Percentiles rank a stretch among this genome's conserved stretches.
Evolutionary conservation across 805 yeast genomes (phyloP).

Genomic region (Schizosaccharomyces lindneri): DNA sequence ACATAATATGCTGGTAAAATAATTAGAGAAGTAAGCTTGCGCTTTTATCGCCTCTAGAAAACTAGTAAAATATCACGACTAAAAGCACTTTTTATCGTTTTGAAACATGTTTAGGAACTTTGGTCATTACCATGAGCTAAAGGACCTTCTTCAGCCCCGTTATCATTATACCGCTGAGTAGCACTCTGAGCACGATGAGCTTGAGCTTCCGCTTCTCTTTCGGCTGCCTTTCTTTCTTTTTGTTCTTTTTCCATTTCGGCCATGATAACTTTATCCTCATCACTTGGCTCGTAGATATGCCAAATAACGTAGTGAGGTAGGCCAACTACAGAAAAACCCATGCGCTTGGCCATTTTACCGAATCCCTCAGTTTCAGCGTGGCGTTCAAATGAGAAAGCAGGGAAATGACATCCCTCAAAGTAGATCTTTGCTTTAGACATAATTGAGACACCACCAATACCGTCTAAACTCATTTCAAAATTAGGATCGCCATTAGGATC

Average conservation of each 20-base stretch:
- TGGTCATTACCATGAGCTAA: neutral
- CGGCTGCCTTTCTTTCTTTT: slow-evolving; percentile 14
- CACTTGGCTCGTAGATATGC: slow-evolving; percentile 90
- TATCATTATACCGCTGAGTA: neutral
- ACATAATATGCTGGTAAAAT: no score
- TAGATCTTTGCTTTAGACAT: slow-evolving; percentile 70
- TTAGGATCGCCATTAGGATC: slow-evolving; percentile 90
- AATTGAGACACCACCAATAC: slow-evolving; percentile 93
- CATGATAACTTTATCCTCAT: slow-evolving; percentile 58
- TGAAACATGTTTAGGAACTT: neutral
- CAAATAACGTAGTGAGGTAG: slow-evolving; percentile 86
- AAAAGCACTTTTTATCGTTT: neutral
- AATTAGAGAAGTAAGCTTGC: no score
- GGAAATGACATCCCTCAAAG: slow-evolving; percentile 75
- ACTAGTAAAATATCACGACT: no score
- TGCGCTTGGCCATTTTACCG: slow-evolving; percentile 50
- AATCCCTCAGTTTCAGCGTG: slow-evolving; percentile 97
- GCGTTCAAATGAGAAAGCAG: slow-evolving; percentile 83
- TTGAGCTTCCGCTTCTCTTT: slow-evolving; percentile 8
- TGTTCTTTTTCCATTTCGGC: slow-evolving; percentile 15
- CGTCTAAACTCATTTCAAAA: slow-evolving; percentile 79
- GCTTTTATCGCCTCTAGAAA: no score
- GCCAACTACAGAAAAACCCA: slow-evolving; percentile 74
- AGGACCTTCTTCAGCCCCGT: neutral
- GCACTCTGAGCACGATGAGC: neutral